phyloP scores from a whole-genome alignment of 2,329 filamentous ascomycete species.

The Pleoardoris graminearum region DNA sequence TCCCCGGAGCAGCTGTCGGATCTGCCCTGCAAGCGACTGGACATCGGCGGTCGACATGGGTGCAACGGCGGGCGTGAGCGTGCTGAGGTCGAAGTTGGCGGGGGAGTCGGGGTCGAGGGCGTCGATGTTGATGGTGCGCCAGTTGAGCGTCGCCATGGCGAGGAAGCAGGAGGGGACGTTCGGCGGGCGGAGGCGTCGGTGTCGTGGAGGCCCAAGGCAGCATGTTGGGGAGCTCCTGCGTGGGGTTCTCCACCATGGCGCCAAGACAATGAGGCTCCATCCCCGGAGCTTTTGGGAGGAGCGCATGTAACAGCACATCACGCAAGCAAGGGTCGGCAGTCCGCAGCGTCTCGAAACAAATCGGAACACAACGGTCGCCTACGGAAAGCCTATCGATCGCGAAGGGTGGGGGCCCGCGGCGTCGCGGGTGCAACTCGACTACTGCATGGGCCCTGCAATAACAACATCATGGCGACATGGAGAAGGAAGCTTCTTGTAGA shows the following conservation, averaged over 20 bases:
- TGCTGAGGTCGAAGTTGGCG: slow-evolving; percentile 86
- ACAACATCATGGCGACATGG: slow-evolving; percentile 11
- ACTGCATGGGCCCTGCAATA: slow-evolving; percentile 9
- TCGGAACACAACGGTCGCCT: slow-evolving; percentile 22
- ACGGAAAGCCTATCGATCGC: slow-evolving; percentile 22
- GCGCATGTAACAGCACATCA: slow-evolving; percentile 23
- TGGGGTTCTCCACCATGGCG: slow-evolving; percentile 34
- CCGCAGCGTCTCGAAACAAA: slow-evolving; percentile 23
- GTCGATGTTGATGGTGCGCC: slow-evolving; percentile 93
- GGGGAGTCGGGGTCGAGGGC: slow-evolving; percentile 86
- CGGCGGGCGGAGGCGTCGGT: slow-evolving; percentile 19
- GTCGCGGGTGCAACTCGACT: slow-evolving; percentile 31
- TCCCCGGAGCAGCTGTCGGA: slow-evolving; percentile 83
- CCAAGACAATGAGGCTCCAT: slow-evolving; percentile 28
- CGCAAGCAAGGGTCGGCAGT: slow-evolving; percentile 43
- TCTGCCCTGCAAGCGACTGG: slow-evolving; percentile 75
- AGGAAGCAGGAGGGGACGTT: slow-evolving; percentile 14
- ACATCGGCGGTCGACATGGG: slow-evolving; percentile 78
- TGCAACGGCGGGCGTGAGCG: slow-evolving; percentile 75
- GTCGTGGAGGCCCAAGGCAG: slow-evolving; percentile 22
- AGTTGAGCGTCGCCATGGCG: slow-evolving; percentile 59
- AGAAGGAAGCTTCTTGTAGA: slow-evolving; percentile 30
- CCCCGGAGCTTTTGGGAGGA: slow-evolving; percentile 26
- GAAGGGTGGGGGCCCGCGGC: slow-evolving; percentile 28
- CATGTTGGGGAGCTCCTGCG: slow-evolving; percentile 29